phyloP scores from a whole-genome alignment of 805 yeast genomes.

The Lipomyces sp. region DNA sequence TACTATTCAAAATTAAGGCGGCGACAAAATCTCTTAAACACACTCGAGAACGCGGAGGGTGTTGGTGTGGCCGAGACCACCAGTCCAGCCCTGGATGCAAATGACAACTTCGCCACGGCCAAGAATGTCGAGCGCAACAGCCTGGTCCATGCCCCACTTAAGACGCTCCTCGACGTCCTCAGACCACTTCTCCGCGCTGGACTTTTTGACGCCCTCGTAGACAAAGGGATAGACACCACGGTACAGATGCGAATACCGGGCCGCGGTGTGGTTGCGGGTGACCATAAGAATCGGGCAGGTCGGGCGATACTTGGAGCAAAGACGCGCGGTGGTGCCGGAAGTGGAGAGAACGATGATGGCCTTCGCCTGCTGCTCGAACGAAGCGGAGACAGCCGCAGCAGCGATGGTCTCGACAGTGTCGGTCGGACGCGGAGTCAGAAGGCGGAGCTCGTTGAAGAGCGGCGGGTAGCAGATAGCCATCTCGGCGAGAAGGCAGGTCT shows the following conservation, averaged over 20 bases:
- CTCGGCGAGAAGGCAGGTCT: slow-evolving; percentile 94
- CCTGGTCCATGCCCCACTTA: slow-evolving; percentile 87
- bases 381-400: slow-evolving; percentile 93
- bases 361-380: slow-evolving; percentile 93
- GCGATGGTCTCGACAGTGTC: slow-evolving; percentile 95
- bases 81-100: slow-evolving; percentile 97
- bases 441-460: slow-evolving; percentile 82
- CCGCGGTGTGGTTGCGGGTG: slow-evolving; percentile 89
- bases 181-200: slow-evolving; percentile 75
- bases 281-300: slow-evolving; percentile 96
- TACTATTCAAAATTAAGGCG: too few relatives aligned
- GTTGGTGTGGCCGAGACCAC: slow-evolving; percentile 98
- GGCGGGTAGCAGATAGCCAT: slow-evolving; percentile 86
- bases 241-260: slow-evolving; percentile 93
- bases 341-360: slow-evolving; percentile 96
- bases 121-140: slow-evolving; percentile 80
- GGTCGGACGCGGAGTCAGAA: slow-evolving; percentile 81
- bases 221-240: slow-evolving; percentile 98
- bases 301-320: slow-evolving; percentile 96
- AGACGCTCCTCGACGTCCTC: slow-evolving; percentile 94
- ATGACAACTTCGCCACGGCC: slow-evolving; percentile 83
- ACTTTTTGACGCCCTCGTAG: slow-evolving; percentile 57
- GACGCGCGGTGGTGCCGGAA: slow-evolving; percentile 92
- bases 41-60: slow-evolving; percentile 82
- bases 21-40: slow-evolving; percentile 11